These are phyloP conservation scores for Saccharomyces hybrid DNA, from an alignment of 1,139 yeast genomes.

Conservation along the genomic window DNA sequence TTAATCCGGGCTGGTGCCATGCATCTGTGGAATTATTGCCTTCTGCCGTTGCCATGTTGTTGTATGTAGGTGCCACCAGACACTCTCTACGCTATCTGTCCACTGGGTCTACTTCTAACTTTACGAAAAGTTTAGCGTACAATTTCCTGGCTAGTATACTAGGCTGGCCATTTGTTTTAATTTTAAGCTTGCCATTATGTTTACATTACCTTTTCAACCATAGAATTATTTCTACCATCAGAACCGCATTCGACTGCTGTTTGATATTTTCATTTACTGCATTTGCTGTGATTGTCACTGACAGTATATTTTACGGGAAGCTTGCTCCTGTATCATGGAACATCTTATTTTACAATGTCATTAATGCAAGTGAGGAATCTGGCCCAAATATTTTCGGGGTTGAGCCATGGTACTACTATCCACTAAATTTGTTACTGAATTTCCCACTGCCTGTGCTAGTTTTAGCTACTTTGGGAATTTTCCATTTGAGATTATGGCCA, in stretches of 20 bases:
- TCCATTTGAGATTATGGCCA: slow-evolving; percentile 26
- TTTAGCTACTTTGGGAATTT: slow-evolving; percentile 27
- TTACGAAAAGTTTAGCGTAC: slow-evolving; percentile 36
- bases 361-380: slow-evolving; percentile 55
- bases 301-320: slow-evolving; percentile 58
- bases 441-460: slow-evolving; percentile 44
- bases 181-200: slow-evolving; percentile 56
- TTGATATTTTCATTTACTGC: slow-evolving; percentile 32
- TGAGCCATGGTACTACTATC: slow-evolving; percentile 75
- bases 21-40: slow-evolving; percentile 83
- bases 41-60: slow-evolving; percentile 75
- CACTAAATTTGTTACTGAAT: slow-evolving; percentile 61
- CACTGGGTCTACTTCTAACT: slow-evolving; percentile 18
- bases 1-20: slow-evolving; percentile 54
- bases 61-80: slow-evolving; percentile 46
- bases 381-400: slow-evolving; percentile 92
- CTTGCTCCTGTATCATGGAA: slow-evolving; percentile 69
- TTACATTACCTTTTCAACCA: slow-evolving; percentile 23
- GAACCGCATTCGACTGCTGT: slow-evolving; percentile 31
- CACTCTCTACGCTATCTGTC: slow-evolving; percentile 26
- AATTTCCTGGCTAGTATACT: slow-evolving; percentile 61
- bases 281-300: slow-evolving; percentile 41
- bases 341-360: slow-evolving; percentile 76
- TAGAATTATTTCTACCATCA: slow-evolving; percentile 23
- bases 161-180: slow-evolving; percentile 90